phyloP scores from a whole-genome alignment of 2,329 filamentous ascomycete species.

The Gnomoniopsis smithogilvyi region DNA sequence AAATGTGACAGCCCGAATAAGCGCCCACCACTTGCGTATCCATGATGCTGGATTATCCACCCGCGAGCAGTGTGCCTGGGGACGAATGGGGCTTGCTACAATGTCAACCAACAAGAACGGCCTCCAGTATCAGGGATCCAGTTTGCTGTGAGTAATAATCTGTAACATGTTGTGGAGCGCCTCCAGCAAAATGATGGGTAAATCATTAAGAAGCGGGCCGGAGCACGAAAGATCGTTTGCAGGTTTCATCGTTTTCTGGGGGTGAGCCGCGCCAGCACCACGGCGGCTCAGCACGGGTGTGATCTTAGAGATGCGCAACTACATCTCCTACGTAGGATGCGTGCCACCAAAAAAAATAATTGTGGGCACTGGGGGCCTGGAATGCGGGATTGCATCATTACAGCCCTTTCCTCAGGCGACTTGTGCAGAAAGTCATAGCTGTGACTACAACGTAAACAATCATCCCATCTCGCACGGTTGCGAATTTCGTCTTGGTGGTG shows the following conservation, averaged over 20 bases:
- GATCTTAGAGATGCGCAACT: not conserved
- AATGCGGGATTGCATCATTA: not conserved
- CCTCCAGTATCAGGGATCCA: not conserved
- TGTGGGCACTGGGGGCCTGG: not conserved
- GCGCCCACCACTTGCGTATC: slow-evolving; percentile 12
- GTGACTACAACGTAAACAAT: not conserved
- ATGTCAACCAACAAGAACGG: not conserved
- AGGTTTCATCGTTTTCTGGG: not conserved
- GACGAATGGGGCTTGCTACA: not conserved
- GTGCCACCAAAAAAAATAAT: too few species aligned
- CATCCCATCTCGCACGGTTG: slow-evolving; percentile 1
- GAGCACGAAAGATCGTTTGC: not conserved
- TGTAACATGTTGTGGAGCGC: slow-evolving; percentile 9
- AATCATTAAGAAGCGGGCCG: slow-evolving; percentile 8
- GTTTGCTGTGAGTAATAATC: slow-evolving; percentile 12
- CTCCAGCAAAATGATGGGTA: slow-evolving; percentile 4
- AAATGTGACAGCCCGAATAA: not conserved
- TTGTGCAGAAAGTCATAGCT: not conserved
- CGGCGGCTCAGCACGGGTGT: not conserved
- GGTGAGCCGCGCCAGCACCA: not conserved
- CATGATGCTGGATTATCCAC: not conserved
- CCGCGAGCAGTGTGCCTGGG: not conserved
- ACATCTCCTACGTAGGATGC: not conserved
- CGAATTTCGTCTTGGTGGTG: not conserved
- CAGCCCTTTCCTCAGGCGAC: not conserved